phyloP scores from a whole-genome alignment of 192 early-diverging fungal genomes.

The Obelidium mucronatum region DNA sequence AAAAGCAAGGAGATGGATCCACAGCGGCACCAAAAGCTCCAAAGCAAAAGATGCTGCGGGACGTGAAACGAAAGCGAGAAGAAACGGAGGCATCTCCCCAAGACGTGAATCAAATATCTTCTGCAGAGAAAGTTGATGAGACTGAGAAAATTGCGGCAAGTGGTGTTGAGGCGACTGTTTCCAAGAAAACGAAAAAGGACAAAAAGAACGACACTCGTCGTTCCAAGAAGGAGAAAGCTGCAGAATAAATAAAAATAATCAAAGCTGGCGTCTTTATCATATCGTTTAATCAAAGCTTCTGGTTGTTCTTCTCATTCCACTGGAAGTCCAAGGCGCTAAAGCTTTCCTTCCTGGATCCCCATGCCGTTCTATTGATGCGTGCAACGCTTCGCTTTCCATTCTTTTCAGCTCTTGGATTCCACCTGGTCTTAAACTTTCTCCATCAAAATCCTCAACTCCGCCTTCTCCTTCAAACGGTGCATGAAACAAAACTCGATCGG shows the following conservation, averaged over 20 bases:
- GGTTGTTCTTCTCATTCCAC: slow-evolving; percentile 3
- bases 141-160: not conserved
- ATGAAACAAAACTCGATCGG: slow-evolving; percentile 34
- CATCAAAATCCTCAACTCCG: not conserved
- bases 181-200: not conserved
- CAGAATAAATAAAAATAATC: not conserved
- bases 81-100: too few species aligned
- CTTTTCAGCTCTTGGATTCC: not conserved
- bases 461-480: not conserved
- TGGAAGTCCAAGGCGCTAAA: slow-evolving; percentile 22
- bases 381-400: not conserved
- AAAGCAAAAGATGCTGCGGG: not conserved
- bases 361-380: not conserved
- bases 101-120: too few species aligned
- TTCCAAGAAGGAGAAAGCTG: not conserved
- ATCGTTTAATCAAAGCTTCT: too few species aligned
- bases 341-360: not conserved
- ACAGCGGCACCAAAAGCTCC: too few species aligned
- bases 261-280: not conserved
- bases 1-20: not conserved
- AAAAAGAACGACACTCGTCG: not conserved
- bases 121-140: not conserved
- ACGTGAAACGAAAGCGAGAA: not conserved
- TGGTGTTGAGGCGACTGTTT: not conserved
- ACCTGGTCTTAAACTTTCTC: not conserved